These are phyloP conservation scores for Quercus berberidifolia DNA, from an alignment of 306 rosid species.

Conservation along the genomic window DNA sequence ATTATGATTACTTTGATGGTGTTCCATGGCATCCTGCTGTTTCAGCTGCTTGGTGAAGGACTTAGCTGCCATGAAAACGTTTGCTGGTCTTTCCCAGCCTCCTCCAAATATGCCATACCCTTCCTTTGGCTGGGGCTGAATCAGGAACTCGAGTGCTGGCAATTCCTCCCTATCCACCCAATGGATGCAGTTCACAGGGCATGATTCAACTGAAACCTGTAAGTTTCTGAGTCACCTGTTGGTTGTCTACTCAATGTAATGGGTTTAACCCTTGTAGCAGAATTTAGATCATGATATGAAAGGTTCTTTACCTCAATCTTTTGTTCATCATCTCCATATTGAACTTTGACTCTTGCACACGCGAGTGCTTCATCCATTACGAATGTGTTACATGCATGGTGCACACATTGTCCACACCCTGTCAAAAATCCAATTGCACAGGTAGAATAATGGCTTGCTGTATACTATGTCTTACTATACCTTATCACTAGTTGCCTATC, in stretches of 20 bases:
- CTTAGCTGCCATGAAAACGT: conserved; percentile 70
- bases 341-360: conserved; percentile 73
- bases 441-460: not conserved
- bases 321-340: conserved; percentile 57
- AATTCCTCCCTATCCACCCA: conserved; percentile 67
- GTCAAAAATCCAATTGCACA: conserved; percentile 6
- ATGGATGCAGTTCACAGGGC: conserved; percentile 76
- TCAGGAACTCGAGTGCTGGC: conserved; percentile 62
- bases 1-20: conserved; percentile 30
- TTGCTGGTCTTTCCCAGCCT: conserved; percentile 76
- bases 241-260: not conserved
- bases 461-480: not conserved
- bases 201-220: conserved; percentile 71
- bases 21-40: conserved; percentile 10
- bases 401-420: conserved; percentile 78
- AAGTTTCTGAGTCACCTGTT: conserved; percentile 5
- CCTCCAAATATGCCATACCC: conserved; percentile 79
- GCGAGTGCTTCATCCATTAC: conserved; percentile 61
- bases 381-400: conserved; percentile 67
- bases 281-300: not conserved
- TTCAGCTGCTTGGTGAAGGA: conserved; percentile 46
- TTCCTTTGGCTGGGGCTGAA: conserved; percentile 62
- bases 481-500: not conserved
- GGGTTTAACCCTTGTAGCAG: not conserved
- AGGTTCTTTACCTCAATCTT: conserved; percentile 48